phyloP scores from a whole-genome alignment of 345 rosid genomes.

The Adansonia digitata region DNA sequence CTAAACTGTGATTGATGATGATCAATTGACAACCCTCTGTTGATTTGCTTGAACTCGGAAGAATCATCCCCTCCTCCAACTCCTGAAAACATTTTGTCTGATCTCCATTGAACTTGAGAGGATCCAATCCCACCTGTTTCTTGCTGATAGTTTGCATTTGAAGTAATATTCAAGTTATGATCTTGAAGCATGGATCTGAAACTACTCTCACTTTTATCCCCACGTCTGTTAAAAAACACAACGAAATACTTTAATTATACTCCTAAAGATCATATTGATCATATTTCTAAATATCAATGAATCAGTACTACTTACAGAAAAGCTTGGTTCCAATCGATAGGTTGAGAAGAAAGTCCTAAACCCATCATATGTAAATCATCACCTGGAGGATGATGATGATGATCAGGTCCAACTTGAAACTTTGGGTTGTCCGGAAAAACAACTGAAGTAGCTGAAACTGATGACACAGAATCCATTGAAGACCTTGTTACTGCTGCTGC shows the following conservation, averaged over 20 bases:
- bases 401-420: conserved; percentile 28
- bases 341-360: conserved; percentile 76
- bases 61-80: conserved; percentile 13
- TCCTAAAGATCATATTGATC: no score
- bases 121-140: conserved; percentile 32
- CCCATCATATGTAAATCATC: conserved; percentile 72
- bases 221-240: conserved; percentile 31
- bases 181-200: conserved; percentile 71
- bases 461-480: conserved; percentile 46
- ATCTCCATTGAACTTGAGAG: conserved; percentile 47
- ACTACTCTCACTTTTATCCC: conserved; percentile 56
- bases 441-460: conserved; percentile 37
- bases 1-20: conserved; percentile 52
- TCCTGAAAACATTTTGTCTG: conserved; percentile 12
- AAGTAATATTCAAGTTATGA: conserved; percentile 34
- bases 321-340: conserved; percentile 81
- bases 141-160: conserved; percentile 36
- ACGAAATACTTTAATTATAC: no score
- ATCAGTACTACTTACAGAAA: conserved; percentile 49
- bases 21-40: conserved; percentile 49
- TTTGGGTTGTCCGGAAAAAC: conserved; percentile 46
- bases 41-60: conserved; percentile 37
- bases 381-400: conserved; percentile 25
- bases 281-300: not conserved
- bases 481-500: no score